These are phyloP conservation scores for Parvularia atlantis DNA, from an alignment of 78 protist genomes.

Conservation along the genomic window DNA sequence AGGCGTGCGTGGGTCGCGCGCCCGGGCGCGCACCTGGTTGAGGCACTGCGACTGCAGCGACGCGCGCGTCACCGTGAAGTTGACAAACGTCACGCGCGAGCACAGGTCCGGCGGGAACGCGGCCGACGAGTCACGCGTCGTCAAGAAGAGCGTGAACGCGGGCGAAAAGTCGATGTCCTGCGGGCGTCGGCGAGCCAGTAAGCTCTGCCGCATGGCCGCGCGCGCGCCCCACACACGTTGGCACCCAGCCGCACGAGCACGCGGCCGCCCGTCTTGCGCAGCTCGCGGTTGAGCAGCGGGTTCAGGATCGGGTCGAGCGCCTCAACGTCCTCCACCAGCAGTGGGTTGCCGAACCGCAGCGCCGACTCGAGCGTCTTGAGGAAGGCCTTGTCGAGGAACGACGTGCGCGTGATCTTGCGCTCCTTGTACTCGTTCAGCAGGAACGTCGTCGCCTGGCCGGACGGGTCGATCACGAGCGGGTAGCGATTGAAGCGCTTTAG, in stretches of 20 bases:
- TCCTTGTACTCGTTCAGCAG: conserved; percentile 53
- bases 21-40: background rate
- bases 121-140: conserved; percentile 76
- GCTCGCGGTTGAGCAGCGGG: conserved; percentile 87
- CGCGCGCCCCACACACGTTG: too few relatives aligned
- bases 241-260: conserved; percentile 80
- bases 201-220: too few relatives aligned
- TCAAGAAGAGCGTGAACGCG: conserved; percentile 74
- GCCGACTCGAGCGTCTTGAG: conserved; percentile 75
- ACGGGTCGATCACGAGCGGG: conserved; percentile 96
- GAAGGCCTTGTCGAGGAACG: conserved; percentile 70
- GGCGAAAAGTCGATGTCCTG: conserved; percentile 94
- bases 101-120: conserved; percentile 87
- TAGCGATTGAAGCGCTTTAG: conserved; percentile 83
- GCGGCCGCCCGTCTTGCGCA: conserved; percentile 75
- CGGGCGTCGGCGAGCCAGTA: too few relatives aligned
- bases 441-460: conserved; percentile 85
- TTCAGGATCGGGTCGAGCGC: conserved; percentile 90
- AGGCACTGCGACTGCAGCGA: conserved; percentile 65
- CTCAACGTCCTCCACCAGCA: conserved; percentile 94
- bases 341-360: conserved; percentile 76
- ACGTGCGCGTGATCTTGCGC: conserved; percentile 53
- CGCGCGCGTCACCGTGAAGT: conserved; percentile 84
- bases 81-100: conserved; percentile 86
- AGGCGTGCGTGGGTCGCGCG: too few relatives aligned